Evolutionary conservation across 768 basidiomycete genomes (phyloP).

Genomic region (Brasilioporus rufonigricans): DNA sequence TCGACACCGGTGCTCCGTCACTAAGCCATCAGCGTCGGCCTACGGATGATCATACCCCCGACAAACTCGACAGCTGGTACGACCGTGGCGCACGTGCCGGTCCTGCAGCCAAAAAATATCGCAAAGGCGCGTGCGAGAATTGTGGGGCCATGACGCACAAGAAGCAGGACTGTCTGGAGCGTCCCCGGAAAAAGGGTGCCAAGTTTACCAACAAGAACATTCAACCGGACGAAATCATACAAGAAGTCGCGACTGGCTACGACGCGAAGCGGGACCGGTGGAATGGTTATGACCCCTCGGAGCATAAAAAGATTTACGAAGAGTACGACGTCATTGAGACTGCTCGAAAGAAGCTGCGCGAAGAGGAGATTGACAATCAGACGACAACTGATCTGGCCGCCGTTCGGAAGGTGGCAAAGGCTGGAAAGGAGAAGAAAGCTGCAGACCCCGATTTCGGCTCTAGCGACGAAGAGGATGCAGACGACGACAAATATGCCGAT

Average conservation of each 20-base stretch:
- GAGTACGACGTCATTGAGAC: conserved; percentile 93
- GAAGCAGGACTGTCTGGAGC: conserved; percentile 88
- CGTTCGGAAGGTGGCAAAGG: conserved; percentile 93
- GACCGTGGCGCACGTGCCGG: conserved; percentile 82
- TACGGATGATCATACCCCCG: conserved; percentile 50
- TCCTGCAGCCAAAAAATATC: conserved; percentile 93
- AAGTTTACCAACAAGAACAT: conserved; percentile 90
- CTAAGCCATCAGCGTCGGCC: conserved; percentile 91
- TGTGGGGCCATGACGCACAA: conserved; percentile 97
- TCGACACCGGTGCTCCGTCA: conserved; percentile 91
- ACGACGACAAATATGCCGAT: conserved; percentile 98
- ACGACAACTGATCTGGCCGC: conserved; percentile 89
- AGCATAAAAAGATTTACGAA: conserved; percentile 84
- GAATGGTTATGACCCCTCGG: conserved; percentile 94
- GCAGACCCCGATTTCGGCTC: conserved; percentile 93
- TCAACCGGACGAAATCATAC: conserved; percentile 86
- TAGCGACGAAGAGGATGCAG: conserved; percentile 92
- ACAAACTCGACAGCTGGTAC: conserved; percentile 88
- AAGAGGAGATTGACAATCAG: conserved; percentile 98
- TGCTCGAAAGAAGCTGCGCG: conserved; percentile 84
- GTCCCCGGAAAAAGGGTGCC: conserved; percentile 94
- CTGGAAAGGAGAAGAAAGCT: conserved; percentile 67
- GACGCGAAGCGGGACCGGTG: conserved; percentile 96
- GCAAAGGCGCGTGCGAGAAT: conserved; percentile 98
- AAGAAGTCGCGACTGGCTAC: conserved; percentile 73